phyloP scores from a whole-genome alignment of 139 green algal genomes.

The Volvox reticuliferus region DNA sequence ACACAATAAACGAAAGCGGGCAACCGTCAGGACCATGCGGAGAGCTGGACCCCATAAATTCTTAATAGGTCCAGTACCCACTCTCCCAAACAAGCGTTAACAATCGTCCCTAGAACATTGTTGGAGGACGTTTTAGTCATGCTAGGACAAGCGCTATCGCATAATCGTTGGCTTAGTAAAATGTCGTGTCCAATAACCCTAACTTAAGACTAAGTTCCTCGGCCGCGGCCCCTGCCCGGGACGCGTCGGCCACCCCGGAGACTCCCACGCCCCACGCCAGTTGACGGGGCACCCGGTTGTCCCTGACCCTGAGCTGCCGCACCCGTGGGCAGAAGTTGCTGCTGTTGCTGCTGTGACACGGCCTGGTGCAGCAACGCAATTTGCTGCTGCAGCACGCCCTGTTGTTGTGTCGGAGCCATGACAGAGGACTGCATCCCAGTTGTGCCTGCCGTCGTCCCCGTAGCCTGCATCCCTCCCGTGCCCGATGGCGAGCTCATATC shows the following conservation, averaged over 20 bases:
- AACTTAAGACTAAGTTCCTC: neutral
- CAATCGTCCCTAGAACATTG: too few relatives aligned
- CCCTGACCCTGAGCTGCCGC: neutral
- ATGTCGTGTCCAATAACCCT: too few relatives aligned
- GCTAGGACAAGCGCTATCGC: too few relatives aligned
- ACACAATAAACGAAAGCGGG: too few relatives aligned
- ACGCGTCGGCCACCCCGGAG: neutral
- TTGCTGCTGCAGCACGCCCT: constrained; percentile 20
- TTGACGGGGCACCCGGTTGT: neutral
- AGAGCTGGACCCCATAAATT: too few relatives aligned
- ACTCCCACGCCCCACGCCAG: neutral
- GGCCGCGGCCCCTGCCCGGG: neutral
- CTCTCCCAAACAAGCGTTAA: too few relatives aligned
- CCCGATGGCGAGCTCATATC: neutral
- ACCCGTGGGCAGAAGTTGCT: neutral
- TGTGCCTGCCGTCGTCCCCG: neutral
- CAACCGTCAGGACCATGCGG: too few relatives aligned
- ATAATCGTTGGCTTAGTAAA: too few relatives aligned
- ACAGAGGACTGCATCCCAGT: neutral
- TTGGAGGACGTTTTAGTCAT: too few relatives aligned
- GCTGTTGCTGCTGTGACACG: neutral
- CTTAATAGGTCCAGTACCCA: too few relatives aligned
- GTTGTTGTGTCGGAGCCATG: neutral
- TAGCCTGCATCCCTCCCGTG: neutral
- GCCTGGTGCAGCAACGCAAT: neutral